Conservation (phyloP, 2,329 filamentous ascomycete species). For the Pleoardoris graminearum region DNA sequence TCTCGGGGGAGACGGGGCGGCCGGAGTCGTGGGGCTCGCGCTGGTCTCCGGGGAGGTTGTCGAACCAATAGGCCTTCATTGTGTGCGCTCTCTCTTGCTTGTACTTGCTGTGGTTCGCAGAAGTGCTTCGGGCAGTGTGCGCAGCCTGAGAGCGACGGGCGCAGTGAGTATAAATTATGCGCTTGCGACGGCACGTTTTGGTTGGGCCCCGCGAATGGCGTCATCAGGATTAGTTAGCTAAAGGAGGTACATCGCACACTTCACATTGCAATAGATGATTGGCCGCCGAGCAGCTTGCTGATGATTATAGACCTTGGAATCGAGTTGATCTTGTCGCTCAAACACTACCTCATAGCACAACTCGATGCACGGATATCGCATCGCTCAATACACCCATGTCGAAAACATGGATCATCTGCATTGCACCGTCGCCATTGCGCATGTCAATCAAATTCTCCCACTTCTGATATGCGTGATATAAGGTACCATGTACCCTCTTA, state of each 20-base stretch:
- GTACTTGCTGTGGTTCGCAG: conserved; percentile 1
- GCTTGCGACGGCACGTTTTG: conserved; percentile 26
- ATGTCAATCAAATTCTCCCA: no score
- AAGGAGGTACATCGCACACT: not conserved
- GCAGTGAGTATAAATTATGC: conserved; percentile 19
- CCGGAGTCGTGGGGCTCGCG: conserved; percentile 88
- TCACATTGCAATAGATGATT: not conserved
- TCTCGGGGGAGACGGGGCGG: conserved; percentile 63
- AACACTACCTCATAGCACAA: no score
- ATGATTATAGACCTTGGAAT: no score
- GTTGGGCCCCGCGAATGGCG: conserved; percentile 30
- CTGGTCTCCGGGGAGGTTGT: conserved; percentile 80
- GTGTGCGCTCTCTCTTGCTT: conserved; percentile 7
- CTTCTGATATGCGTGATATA: no score
- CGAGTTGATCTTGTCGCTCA: no score
- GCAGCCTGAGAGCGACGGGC: conserved; percentile 9
- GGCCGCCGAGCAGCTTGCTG: not conserved
- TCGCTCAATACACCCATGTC: no score
- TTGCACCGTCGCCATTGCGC: no score
- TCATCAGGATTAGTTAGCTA: conserved; percentile 33
- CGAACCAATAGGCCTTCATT: conserved; percentile 74
- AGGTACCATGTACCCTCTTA: no score
- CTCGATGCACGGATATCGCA: no score
- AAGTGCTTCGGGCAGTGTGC: not conserved
- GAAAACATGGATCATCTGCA: no score